phyloP scores from a whole-genome alignment of 1,139 yeast species.

The Blastobotrys serpentis region DNA sequence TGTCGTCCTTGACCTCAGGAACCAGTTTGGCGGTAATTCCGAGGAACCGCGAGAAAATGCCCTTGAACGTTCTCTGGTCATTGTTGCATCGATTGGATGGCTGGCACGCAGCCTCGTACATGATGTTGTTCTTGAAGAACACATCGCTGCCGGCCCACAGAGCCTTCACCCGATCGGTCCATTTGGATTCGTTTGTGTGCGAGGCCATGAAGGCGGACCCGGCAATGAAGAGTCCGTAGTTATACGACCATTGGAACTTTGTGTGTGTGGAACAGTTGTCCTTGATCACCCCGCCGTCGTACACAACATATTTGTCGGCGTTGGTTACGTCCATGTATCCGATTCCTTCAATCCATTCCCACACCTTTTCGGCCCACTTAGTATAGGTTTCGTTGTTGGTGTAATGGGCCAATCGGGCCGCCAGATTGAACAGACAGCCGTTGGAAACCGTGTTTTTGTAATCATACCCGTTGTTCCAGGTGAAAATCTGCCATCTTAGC shows the following conservation, averaged over 20 bases:
- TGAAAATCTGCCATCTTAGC: constrained; percentile 89
- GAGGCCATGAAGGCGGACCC: constrained; percentile 85
- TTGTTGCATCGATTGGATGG: constrained; percentile 60
- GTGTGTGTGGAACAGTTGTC: constrained; percentile 62
- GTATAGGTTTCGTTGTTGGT: constrained; percentile 66
- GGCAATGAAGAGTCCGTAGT: constrained; percentile 73
- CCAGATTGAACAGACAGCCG: constrained; percentile 82
- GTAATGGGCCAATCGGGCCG: constrained; percentile 79
- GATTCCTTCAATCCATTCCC: constrained; percentile 73
- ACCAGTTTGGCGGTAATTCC: constrained; percentile 72
- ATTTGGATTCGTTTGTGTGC: constrained; percentile 61
- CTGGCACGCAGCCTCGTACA: constrained; percentile 86
- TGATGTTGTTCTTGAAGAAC: constrained; percentile 58
- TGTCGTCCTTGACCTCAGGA: constrained; percentile 57
- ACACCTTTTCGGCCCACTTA: constrained; percentile 73
- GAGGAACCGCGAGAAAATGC: constrained; percentile 72
- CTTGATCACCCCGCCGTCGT: constrained; percentile 72
- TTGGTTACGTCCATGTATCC: constrained; percentile 45
- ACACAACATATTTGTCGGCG: constrained; percentile 37
- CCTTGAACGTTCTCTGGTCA: constrained; percentile 89
- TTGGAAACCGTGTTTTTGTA: constrained; percentile 86
- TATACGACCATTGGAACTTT: constrained; percentile 77
- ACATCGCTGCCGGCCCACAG: constrained; percentile 51
- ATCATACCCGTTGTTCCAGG: constrained; percentile 88
- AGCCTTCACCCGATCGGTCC: constrained; percentile 55